These are phyloP conservation scores for Dioszegia aurantiaca DNA, from an alignment of 768 basidiomycete genomes.

Conservation along the genomic window DNA sequence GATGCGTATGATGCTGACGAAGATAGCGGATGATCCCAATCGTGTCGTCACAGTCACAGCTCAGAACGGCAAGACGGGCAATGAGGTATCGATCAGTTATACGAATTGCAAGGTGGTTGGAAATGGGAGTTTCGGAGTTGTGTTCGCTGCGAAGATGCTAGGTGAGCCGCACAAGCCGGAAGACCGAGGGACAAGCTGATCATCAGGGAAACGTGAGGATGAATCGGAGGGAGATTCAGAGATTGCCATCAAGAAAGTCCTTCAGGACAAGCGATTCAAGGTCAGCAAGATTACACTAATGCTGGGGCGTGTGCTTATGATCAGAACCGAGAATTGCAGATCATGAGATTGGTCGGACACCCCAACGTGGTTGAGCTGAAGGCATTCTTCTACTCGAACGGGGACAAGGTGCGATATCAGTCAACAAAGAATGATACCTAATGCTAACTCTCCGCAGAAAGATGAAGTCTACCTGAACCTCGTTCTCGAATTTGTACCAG, in stretches of 20 bases:
- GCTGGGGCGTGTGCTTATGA: constrained; percentile 12
- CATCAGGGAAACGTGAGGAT: constrained; percentile 31
- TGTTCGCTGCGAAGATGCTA: constrained; percentile 89
- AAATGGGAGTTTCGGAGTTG: constrained; percentile 98
- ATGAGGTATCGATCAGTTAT: constrained; percentile 82
- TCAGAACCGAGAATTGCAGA: constrained; percentile 98
- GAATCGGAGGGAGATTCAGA: constrained; percentile 56
- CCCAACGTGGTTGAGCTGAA: constrained; percentile 97
- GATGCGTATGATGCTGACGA: constrained; percentile 15
- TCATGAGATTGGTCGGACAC: constrained; percentile 94
- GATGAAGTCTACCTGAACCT: constrained; percentile 99
- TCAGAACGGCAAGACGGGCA: constrained; percentile 88
- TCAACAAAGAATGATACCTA: neutral
- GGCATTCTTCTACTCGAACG: constrained; percentile 98
- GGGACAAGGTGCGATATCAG: constrained; percentile 67
- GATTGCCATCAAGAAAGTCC: constrained; percentile 99
- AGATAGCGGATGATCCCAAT: constrained; percentile 77
- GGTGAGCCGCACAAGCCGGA: constrained; percentile 23
- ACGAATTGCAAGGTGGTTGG: constrained; percentile 98
- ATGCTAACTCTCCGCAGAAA: constrained; percentile 61
- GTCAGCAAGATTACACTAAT: constrained; percentile 56
- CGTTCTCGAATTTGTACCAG: constrained; percentile 97
- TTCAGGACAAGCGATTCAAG: constrained; percentile 99
- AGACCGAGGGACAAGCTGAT: constrained; percentile 5
- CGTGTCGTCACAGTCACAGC: constrained; percentile 93